Base-by-base conservation (phyloP, 1,139 yeast genomes). In the Arxiozyma telluris region DNA sequence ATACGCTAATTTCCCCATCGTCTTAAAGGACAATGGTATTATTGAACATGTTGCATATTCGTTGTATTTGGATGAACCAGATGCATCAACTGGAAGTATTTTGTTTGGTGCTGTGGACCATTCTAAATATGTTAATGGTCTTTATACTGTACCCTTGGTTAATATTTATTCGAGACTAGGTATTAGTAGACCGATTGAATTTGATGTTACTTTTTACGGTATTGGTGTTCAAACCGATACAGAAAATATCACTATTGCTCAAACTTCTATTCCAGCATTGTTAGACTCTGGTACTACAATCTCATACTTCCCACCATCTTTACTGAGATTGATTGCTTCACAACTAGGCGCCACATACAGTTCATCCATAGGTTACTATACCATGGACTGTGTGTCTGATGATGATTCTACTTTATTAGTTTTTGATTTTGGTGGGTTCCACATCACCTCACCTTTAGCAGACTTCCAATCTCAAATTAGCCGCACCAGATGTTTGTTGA, bases 91-190 rank as follows among this genome's bases (percentile, higher is more conserved):
- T 6, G 84, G 82, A 8, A 71, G 76, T 43, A 67, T 81, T 42
- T 65, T 81, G 48, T 80, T 81, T 64, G 86, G 86, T 53, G 86
- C 80, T 44, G 73, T 80, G 42, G 87, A 82, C 62, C 75, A 66
- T 51, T 61, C 70, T 55, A 73, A 73, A 61, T 75, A 72, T 59
- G 44, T 65, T 3, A 79, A 78, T 47, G 60, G 61, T 18, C 61
- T 75, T 52, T 59, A 60, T 46, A 65, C 76, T 6, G 66, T 80
- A 22, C 80, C 81, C 23, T 61, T 77, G 30, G 62, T 76, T 49
- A 75, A 76, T 47, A 58, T 71, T 9, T 70, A 71, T 21, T 58
- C 56, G 65, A 67, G 8, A 59, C 74, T 50, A 74, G 73, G 44
- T 52, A 63, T 20, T 67, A 66, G 48, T 64, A 70, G 54, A 12